Evolutionary conservation across 1,139 yeast genomes (phyloP), one percentile per base, ranked within the genome.

Genomic region (Schwanniomyces etchellsii): DNA sequence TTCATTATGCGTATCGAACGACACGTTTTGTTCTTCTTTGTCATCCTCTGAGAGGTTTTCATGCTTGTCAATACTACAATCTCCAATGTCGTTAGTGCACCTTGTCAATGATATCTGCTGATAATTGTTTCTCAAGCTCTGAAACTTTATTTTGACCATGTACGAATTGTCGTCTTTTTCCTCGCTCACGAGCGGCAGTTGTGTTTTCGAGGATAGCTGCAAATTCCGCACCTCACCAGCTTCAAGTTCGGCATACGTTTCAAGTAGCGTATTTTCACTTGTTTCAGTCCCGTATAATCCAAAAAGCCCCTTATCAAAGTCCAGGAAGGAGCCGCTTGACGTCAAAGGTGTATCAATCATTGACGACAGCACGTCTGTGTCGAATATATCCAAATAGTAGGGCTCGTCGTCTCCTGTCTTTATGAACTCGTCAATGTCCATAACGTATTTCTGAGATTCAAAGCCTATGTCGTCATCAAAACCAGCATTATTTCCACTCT

Each of bases 61-160:
- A n/a, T n/a, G n/a, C n/a, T n/a, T n/a, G n/a, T n/a, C n/a, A n/a
- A n/a, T n/a, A n/a, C n/a, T n/a, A n/a, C n/a, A n/a, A n/a, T n/a
- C n/a, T n/a, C n/a, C n/a, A 18, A 7, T 7, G 7, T 18, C 10
- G 18, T 12, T 11, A n/a, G 11, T 9, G 13, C 14, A 7, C 12
- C 17, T 14, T 13, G 18, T 4, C 11, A 6, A 6, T 11, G 20
- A 16, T 5, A 23, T 5, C n/a, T 29, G 24, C 20, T 17, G 28
- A 17, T 29, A 29, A 14, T 11, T 11, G 10, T 14, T 9, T 21
- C 20, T 24, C 24, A 29, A 14, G n/a, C 14, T 11, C 4, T 7
- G 5, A 17, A 26, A 26, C 28, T n/a, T 14, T n/a, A 26, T 26
- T 6, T 14, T 5, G 9, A 26, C 28, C 5, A 18, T n/a, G 21